Evolutionary conservation across 257 asterid genomes (phyloP).

Genomic region (Perilla frutescens): DNA sequence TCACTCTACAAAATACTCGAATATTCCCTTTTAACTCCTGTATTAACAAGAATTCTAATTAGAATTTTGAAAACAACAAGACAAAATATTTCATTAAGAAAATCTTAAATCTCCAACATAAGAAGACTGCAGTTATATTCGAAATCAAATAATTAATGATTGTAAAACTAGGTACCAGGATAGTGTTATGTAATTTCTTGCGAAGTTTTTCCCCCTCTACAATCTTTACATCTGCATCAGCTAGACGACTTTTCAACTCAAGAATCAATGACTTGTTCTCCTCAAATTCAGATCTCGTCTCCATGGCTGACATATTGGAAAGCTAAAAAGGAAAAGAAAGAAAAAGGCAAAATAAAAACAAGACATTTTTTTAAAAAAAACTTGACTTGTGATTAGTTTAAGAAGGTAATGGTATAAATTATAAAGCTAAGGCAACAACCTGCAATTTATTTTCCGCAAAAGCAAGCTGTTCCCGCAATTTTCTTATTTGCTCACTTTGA

Average conservation of each 20-base stretch:
- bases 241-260: constrained; percentile 69
- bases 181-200: constrained; percentile 90
- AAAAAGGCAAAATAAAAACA: not conserved
- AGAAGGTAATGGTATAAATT: not conserved
- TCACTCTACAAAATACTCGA: constrained; percentile 92
- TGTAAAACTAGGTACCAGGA: constrained; percentile 60
- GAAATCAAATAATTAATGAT: constrained; percentile 7
- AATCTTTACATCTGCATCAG: constrained; percentile 79
- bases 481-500: constrained; percentile 72
- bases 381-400: not conserved
- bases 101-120: not conserved
- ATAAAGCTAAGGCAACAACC: constrained; percentile 48
- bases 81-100: not conserved
- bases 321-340: constrained; percentile 45
- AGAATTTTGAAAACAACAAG: not conserved
- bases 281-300: constrained; percentile 75
- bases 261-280: constrained; percentile 53
- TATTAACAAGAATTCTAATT: constrained; percentile 21
- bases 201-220: constrained; percentile 90
- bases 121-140: not conserved
- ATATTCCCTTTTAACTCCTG: constrained; percentile 97
- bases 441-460: constrained; percentile 67
- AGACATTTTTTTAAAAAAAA: not conserved
- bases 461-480: constrained; percentile 71
- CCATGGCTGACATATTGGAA: constrained; percentile 68